phyloP scores from a whole-genome alignment of 2,329 filamentous ascomycete species.

The Ascosphaera aggregata region DNA sequence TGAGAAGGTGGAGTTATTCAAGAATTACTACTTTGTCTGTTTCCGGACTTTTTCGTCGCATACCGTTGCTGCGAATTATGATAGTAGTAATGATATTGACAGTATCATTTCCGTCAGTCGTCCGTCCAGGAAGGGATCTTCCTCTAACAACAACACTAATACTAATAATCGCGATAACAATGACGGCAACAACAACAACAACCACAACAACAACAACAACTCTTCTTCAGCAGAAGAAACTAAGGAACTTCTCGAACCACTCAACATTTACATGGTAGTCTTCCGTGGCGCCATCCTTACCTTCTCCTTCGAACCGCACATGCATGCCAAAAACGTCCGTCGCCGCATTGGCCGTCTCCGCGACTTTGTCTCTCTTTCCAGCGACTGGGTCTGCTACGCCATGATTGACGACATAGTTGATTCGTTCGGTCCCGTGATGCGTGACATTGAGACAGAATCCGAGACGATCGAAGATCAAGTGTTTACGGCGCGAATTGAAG shows the following conservation, averaged over 20 bases:
- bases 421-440: conserved; percentile 78
- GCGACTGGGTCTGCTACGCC: conserved; percentile 96
- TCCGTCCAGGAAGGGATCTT: no score
- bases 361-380: conserved; percentile 78
- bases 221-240: no score
- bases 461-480: conserved; percentile 93
- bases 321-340: conserved; percentile 88
- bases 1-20: conserved; percentile 94
- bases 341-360: conserved; percentile 78
- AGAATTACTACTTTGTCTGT: conserved; percentile 96
- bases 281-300: conserved; percentile 89
- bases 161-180: no score
- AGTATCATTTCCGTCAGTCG: no score
- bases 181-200: no score
- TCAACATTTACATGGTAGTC: conserved; percentile 94
- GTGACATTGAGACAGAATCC: conserved; percentile 84
- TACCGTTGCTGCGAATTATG: conserved; percentile 63
- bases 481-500: conserved; percentile 48
- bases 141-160: no score
- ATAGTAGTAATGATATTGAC: no score
- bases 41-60: conserved; percentile 97
- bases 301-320: conserved; percentile 93
- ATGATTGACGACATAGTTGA: conserved; percentile 98
- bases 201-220: no score
- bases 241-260: conserved; percentile 81